Evolutionary conservation across 345 rosid genomes (phyloP).

Genomic region (Gossypium australe): DNA sequence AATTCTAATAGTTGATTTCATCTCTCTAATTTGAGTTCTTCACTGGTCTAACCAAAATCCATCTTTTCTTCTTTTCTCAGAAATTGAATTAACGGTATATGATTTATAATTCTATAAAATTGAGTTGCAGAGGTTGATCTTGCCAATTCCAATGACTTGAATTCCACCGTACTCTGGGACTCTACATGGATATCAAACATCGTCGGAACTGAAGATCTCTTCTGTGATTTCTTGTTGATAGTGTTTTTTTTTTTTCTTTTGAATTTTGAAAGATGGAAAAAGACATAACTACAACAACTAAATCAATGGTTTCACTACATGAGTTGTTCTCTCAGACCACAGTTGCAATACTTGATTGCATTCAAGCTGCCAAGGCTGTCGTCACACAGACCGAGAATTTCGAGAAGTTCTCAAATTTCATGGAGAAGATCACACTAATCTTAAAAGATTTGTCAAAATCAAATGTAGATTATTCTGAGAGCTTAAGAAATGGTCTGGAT

Average conservation of each 20-base stretch:
- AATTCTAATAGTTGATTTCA: not conserved
- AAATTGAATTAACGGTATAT: not conserved
- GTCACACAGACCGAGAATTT: constrained; percentile 16
- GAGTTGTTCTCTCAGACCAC: constrained; percentile 20
- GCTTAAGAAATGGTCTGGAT: constrained; percentile 15
- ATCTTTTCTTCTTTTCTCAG: not conserved
- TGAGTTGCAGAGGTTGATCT: not conserved
- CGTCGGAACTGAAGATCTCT: not conserved
- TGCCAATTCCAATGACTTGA: not conserved
- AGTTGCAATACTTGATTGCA: constrained; percentile 14
- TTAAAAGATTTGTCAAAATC: constrained; percentile 21
- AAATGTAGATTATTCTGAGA: constrained; percentile 1
- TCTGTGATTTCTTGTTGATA: not conserved
- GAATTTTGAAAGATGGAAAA: constrained; percentile 16
- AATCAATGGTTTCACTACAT: not conserved
- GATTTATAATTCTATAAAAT: not conserved
- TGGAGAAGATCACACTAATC: constrained; percentile 12
- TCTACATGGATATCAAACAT: not conserved
- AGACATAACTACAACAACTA: not conserved
- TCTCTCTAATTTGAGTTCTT: not conserved
- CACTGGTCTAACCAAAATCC: not conserved
- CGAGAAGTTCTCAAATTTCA: constrained; percentile 19
- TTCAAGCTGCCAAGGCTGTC: constrained; percentile 15
- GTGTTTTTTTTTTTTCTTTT: not conserved
- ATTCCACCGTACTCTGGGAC: not conserved